Percentiles rank a stretch among this genome's conserved stretches.
Conservation (phyloP, 169 alveolate genomes). For the Cryptosporidium andersoni region DNA sequence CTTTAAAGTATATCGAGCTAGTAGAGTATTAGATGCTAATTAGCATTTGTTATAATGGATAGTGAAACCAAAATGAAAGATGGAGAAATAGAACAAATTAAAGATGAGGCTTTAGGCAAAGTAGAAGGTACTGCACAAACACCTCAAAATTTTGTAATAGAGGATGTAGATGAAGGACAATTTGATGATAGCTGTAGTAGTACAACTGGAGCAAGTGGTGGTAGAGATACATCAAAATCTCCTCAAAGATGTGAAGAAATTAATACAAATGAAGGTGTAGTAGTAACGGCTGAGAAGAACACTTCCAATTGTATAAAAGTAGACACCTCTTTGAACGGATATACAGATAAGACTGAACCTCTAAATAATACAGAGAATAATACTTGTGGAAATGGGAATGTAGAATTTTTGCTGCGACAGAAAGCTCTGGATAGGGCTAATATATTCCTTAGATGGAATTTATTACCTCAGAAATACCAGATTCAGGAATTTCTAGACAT, state of each 20-base stretch:
- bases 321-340: background rate
- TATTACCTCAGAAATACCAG: constrained; percentile 38
- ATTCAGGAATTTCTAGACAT: constrained; percentile 44
- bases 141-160: constrained; percentile 59
- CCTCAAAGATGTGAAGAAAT: constrained; percentile 43
- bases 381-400: background rate
- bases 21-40: constrained; percentile 19
- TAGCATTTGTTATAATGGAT: constrained; percentile 50
- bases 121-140: constrained; percentile 36
- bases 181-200: constrained; percentile 69
- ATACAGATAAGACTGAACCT: background rate
- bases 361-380: background rate
- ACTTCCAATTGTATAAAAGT: background rate
- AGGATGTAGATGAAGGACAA: constrained; percentile 44
- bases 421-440: constrained; percentile 67
- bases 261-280: background rate
- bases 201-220: constrained; percentile 70
- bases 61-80: constrained; percentile 62
- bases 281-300: background rate
- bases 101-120: constrained; percentile 63
- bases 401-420: constrained; percentile 52
- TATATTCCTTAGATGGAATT: constrained; percentile 66
- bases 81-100: constrained; percentile 61
- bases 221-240: constrained; percentile 59
- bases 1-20: constrained; percentile 9